These are phyloP conservation scores for Penicillium pancosmium DNA, from an alignment of 495 filamentous ascomycete species.

Conservation along the genomic window DNA sequence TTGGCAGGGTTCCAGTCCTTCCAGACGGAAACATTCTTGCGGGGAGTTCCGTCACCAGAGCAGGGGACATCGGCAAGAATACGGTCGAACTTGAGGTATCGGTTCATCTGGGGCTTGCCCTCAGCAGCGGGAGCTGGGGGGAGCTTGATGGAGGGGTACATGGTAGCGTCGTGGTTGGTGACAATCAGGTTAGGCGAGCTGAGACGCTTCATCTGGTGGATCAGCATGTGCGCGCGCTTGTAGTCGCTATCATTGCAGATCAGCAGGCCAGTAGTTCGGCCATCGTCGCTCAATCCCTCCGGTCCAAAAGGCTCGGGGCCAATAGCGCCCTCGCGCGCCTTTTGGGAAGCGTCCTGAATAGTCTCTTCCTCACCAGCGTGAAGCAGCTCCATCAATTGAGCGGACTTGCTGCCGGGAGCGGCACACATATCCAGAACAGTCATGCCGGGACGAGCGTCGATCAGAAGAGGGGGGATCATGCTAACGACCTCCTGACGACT, in stretches of 20 bases:
- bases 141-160: slow-evolving; percentile 88
- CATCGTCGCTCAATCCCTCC: slow-evolving; percentile 70
- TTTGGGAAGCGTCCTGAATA: slow-evolving; percentile 60
- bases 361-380: slow-evolving; percentile 88
- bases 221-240: slow-evolving; percentile 92
- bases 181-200: slow-evolving; percentile 97
- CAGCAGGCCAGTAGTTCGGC: slow-evolving; percentile 84
- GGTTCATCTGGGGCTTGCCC: slow-evolving; percentile 55
- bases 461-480: slow-evolving; percentile 96
- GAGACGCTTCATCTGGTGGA: slow-evolving; percentile 95
- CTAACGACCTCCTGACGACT: slow-evolving; percentile 95
- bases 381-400: slow-evolving; percentile 92
- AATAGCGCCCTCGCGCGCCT: slow-evolving; percentile 52
- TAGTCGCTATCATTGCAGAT: slow-evolving; percentile 97
- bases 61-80: slow-evolving; percentile 97
- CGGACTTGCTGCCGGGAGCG: slow-evolving; percentile 94
- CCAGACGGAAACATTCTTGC: slow-evolving; percentile 93
- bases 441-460: slow-evolving; percentile 90
- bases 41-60: slow-evolving; percentile 87
- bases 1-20: slow-evolving; percentile 88
- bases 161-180: slow-evolving; percentile 95
- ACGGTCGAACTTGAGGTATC: slow-evolving; percentile 94
- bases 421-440: slow-evolving; percentile 93
- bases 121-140: slow-evolving; percentile 50
- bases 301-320: slow-evolving; percentile 49